Base-by-base conservation (phyloP, 108 stramenopile species). In the Cyclotella kingstonii region DNA sequence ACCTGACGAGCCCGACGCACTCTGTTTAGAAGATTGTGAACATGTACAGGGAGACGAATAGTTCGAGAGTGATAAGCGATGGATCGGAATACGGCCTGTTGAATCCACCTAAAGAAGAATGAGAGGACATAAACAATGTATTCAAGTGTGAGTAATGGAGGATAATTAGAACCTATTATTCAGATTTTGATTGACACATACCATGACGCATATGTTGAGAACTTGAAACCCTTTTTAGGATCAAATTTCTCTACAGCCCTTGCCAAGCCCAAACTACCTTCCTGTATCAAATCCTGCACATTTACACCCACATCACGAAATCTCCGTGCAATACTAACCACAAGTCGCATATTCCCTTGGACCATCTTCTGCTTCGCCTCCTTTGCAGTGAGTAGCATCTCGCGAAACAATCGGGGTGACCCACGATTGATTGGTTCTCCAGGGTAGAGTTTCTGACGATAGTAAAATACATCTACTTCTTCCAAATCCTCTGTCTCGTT, bases 351-450 rank as follows among this genome's bases (percentile, higher is more conserved):
- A 55, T 98, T 98, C 44, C 87, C 86, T 46, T 86, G 80, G 19
- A 98, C 85, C 94, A 98, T 96, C 17, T 70, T 60, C 60, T 86
- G 87, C 54, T 95, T 96, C 9, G 97, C 93, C 45, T 86, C 84
- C 39, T 76, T 78, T 8, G 76, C 82, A n/a, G 66, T 74, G 2
- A 85, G 39, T 71, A 94, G 79, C 78, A 89, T 83, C 33, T 85
- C 85, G 7, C 86, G 70, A 48, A 92, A 92, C 44, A 89, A 70
- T 17, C 74, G 54, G 0, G 72, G 78, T 2, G 87, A 84, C 15
- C 91, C 91, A 5, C 76, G 54, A 59, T 91, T 91, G 21, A 87
- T 66, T 12, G 84, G 84, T 54, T 75, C 39, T 43, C 73, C 73
- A 46, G 73, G 73, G n/a, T 42, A 43, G 23, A 38, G 25, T 65